A percentile compares a stretch with the other conserved stretches of the same genome.
Conservation (phyloP, 176 grass and related monocot genomes). For the Carex littledalei region DNA sequence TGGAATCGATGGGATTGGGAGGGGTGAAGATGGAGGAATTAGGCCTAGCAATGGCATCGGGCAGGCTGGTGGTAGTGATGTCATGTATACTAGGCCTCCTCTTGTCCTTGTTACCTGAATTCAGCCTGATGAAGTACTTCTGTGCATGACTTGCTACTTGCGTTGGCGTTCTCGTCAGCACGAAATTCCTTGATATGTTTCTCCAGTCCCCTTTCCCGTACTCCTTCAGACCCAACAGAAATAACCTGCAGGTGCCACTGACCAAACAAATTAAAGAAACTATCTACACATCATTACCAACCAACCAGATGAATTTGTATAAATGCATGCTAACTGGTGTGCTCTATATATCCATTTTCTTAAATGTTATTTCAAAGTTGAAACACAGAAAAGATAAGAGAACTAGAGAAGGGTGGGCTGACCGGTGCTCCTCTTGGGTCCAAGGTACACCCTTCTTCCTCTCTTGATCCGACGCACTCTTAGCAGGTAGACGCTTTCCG, state of each 20-base stretch:
- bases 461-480: constrained; percentile 63
- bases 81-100: constrained; percentile 90
- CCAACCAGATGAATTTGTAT: background rate
- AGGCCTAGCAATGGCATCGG: constrained; percentile 33
- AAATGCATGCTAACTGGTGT: constrained; percentile 25
- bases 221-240: constrained; percentile 67
- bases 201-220: constrained; percentile 93
- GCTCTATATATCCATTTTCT: constrained; percentile 7
- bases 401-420: constrained; percentile 23
- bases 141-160: constrained; percentile 93
- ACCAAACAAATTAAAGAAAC: constrained; percentile 14
- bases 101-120: constrained; percentile 84
- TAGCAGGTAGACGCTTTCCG: constrained; percentile 28
- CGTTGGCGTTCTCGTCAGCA: constrained; percentile 68
- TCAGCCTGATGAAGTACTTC: constrained; percentile 92
- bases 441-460: constrained; percentile 96
- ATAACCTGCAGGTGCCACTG: constrained; percentile 46
- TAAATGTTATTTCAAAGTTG: background rate
- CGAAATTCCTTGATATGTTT: constrained; percentile 77
- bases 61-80: constrained; percentile 69
- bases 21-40: background rate
- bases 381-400: constrained; percentile 22
- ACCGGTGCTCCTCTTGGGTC: constrained; percentile 94
- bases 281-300: background rate
- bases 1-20: background rate